Percentiles rank a stretch among this genome's conserved stretches.
Conservation (phyloP, 1,139 yeast species). For the Martiniozyma asiatica region DNA sequence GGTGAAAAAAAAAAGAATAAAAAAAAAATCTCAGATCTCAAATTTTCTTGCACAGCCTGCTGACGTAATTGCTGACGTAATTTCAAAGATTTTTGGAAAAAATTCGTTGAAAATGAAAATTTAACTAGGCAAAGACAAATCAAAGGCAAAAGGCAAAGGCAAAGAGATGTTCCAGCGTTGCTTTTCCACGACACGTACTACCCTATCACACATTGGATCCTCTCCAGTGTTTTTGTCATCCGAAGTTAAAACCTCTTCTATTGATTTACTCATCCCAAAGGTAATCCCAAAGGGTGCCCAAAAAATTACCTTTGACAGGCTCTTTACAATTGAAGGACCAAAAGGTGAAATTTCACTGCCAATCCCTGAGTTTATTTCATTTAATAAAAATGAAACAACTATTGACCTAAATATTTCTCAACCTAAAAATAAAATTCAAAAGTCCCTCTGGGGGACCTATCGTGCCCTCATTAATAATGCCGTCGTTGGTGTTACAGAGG, state of each 20-base stretch:
- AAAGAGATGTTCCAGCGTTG: no score
- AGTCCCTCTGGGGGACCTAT: constrained; percentile 92
- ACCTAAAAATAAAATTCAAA: constrained; percentile 52
- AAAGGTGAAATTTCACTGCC: constrained; percentile 54
- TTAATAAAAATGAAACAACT: constrained; percentile 27
- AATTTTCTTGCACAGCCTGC: no score
- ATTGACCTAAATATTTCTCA: constrained; percentile 47
- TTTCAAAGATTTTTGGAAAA: no score
- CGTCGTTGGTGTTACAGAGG: constrained; percentile 81
- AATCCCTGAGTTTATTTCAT: constrained; percentile 60
- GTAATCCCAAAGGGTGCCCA: constrained; percentile 60
- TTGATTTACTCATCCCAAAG: constrained; percentile 29
- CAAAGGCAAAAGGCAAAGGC: no score
- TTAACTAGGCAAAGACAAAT: no score
- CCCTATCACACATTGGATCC: constrained; percentile 46
- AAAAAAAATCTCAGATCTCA: no score
- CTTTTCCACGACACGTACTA: constrained; percentile 22
- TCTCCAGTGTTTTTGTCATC: constrained; percentile 45
- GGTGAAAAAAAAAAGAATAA: constrained; percentile 1
- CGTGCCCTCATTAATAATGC: constrained; percentile 70
- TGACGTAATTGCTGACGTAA: not conserved
- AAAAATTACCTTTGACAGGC: constrained; percentile 45
- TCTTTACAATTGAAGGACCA: constrained; percentile 69
- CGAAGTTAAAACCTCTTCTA: constrained; percentile 32
- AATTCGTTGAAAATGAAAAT: not conserved